A percentile compares a stretch with the other conserved stretches of the same genome.
These are phyloP conservation scores for Entophlyctis luteolus DNA, from an alignment of 192 early-diverging fungal species.

Conservation along the genomic window DNA sequence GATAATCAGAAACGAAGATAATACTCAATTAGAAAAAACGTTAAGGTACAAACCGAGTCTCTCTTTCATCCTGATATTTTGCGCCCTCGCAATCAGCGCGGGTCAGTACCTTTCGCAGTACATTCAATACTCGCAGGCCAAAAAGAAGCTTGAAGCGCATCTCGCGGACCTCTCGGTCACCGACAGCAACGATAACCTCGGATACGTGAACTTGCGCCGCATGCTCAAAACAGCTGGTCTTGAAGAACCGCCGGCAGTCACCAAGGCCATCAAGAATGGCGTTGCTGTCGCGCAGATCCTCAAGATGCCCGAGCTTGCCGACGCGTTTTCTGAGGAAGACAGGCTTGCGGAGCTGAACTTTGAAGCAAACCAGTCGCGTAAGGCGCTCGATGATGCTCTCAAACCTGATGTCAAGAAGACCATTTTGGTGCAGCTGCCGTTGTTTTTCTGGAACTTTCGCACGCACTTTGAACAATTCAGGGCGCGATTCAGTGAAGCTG, in stretches of 20 bases:
- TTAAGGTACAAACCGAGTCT: conserved; percentile 44
- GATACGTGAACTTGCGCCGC: conserved; percentile 16
- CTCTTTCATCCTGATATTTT: conserved; percentile 26
- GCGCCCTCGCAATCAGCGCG: conserved; percentile 34
- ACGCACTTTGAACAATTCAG: not conserved
- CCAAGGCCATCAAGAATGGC: conserved; percentile 16
- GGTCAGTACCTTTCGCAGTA: conserved; percentile 41
- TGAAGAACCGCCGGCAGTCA: conserved; percentile 19
- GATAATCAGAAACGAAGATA: too few relatives aligned
- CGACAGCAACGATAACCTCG: conserved; percentile 11
- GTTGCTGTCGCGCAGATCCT: conserved; percentile 27
- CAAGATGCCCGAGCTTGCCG: conserved; percentile 24
- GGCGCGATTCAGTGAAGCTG: not conserved
- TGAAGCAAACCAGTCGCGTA: not conserved
- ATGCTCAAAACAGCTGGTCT: conserved; percentile 27
- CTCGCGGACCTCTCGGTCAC: conserved; percentile 1
- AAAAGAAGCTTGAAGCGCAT: conserved; percentile 25
- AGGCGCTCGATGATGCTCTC: not conserved
- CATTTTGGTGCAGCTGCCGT: conserved; percentile 22
- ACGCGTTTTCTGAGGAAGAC: not conserved
- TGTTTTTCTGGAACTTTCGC: not conserved
- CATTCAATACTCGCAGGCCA: conserved; percentile 28
- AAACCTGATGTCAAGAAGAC: conserved; percentile 28
- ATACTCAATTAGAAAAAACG: too few relatives aligned
- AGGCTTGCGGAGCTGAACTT: conserved; percentile 2